Evolutionary conservation across 768 basidiomycete species (phyloP).

Genomic region (Auriscalpium orientale): DNA sequence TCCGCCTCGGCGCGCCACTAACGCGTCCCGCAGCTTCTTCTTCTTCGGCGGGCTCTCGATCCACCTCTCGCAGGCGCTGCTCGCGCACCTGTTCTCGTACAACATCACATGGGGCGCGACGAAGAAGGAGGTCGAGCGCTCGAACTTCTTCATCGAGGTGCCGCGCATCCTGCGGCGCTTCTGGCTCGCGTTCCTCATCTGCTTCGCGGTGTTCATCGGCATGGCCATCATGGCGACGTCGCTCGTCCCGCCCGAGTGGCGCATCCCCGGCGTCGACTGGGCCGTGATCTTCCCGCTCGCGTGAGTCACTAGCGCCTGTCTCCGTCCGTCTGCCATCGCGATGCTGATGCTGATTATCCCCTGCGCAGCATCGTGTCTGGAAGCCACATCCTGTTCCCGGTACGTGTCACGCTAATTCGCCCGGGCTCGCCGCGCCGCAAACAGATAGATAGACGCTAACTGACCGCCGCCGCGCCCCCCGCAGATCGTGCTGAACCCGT

Average conservation of each 20-base stretch:
- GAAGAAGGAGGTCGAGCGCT: slow-evolving; percentile 78
- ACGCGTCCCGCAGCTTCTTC: slow-evolving; percentile 30
- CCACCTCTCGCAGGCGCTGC: slow-evolving; percentile 44
- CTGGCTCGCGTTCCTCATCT: slow-evolving; percentile 54
- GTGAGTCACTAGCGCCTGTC: too few species aligned
- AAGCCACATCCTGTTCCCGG: slow-evolving; percentile 70
- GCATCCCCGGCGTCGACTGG: slow-evolving; percentile 56
- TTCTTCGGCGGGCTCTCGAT: slow-evolving; percentile 53
- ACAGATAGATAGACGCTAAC: slow-evolving; percentile 10
- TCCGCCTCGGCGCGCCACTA: neutral
- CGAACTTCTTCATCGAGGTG: slow-evolving; percentile 88
- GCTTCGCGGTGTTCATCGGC: slow-evolving; percentile 38
- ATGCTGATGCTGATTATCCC: too few species aligned
- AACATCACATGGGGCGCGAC: slow-evolving; percentile 54
- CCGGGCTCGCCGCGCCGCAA: too few species aligned
- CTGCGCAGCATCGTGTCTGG: slow-evolving; percentile 47
- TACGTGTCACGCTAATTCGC: slow-evolving; percentile 18
- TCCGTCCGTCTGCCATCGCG: too few species aligned
- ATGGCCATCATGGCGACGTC: slow-evolving; percentile 52
- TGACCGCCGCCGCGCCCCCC: neutral
- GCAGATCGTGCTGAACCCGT: slow-evolving; percentile 79
- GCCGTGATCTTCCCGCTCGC: slow-evolving; percentile 71
- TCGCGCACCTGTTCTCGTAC: slow-evolving; percentile 51
- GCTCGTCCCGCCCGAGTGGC: slow-evolving; percentile 57
- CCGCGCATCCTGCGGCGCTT: slow-evolving; percentile 79